Evolutionary conservation across 108 stramenopile genomes (phyloP).

Genomic region (Skeletonema tropicum): DNA sequence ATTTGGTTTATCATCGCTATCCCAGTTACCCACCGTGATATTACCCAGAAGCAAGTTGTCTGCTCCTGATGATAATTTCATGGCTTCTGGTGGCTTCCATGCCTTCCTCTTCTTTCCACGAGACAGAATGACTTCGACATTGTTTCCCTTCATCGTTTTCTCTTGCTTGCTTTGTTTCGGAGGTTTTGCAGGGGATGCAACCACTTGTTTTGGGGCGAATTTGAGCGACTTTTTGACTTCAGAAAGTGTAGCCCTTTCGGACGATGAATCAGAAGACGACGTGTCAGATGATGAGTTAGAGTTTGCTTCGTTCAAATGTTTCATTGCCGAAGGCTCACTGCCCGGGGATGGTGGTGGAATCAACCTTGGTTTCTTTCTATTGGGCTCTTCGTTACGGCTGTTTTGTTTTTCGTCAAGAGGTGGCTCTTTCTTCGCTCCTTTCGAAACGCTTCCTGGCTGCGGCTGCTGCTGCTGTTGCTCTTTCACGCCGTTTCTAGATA

Average conservation of each 20-base stretch:
- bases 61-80: slow-evolving; percentile 22
- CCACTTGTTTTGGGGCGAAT: slow-evolving; percentile 6
- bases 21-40: slow-evolving; percentile 59
- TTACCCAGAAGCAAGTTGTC: slow-evolving; percentile 65
- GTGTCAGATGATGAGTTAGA: background rate
- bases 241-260: slow-evolving; percentile 9
- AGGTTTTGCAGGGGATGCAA: background rate
- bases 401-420: background rate
- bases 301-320: slow-evolving; percentile 29
- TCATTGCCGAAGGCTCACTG: slow-evolving; percentile 32
- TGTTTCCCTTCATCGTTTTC: slow-evolving; percentile 42
- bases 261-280: slow-evolving; percentile 26
- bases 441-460: slow-evolving; percentile 46
- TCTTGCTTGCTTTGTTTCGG: background rate
- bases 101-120: slow-evolving; percentile 53
- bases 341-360: slow-evolving; percentile 3
- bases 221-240: slow-evolving; percentile 25
- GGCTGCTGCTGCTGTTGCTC: no score
- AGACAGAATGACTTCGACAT: slow-evolving; percentile 71
- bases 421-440: slow-evolving; percentile 16
- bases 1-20: slow-evolving; percentile 42
- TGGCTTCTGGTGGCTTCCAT: slow-evolving; percentile 55
- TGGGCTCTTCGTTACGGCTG: background rate
- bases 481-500: slow-evolving; percentile 54
- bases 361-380: background rate